Evolutionary conservation across 2,329 filamentous ascomycete species (phyloP), one percentile per base, ranked within the genome.

Genomic region (Claviceps humidiphila): DNA sequence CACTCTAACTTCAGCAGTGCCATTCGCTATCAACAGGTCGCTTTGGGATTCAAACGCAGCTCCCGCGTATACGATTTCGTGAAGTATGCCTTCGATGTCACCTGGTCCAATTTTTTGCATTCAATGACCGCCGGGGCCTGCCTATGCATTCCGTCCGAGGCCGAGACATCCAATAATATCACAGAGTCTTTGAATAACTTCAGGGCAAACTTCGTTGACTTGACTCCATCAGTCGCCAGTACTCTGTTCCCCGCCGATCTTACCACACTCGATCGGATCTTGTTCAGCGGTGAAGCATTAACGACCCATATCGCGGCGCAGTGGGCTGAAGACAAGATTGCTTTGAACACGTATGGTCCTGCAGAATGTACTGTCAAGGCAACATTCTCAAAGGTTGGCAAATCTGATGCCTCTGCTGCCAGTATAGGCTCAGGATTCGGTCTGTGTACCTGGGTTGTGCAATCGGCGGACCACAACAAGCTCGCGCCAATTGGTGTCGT

Each of bases 141-240:
- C 30, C 13, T 57, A 13, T 57, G 55, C 20, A 46, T 57, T 4
- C 55, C 55, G 3, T 55, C 53, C 8, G 49, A 54, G 22, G 66
- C 71, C 26, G 71, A 76, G 49, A 70, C 74, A 5, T 66, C 75
- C 50, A 73, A 76, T 53, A 65, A 73, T 53, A 57, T 75, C 16
- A 67, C 66, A 34, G 67, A 66, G 5, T 69, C 68, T 22, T 68
- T 70, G 51, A 61, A 64, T 14, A 62, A 60, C 43, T 65, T 67
- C 58, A 59, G 62, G 4, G 66, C 69, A 49, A 74, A 73, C 54
- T 68, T 71, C 63, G 69, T 67, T 2, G 64, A 69, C 48, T 69
- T 76, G 63, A 75, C 73, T 0, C 73, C 73, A 42, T 49, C 47
- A 9, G 47, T 49, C 1, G 71, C 71, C 0, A 70, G 74, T 1